Evolutionary conservation across 768 basidiomycete genomes (phyloP).

Genomic region (Tulasnella sp.): DNA sequence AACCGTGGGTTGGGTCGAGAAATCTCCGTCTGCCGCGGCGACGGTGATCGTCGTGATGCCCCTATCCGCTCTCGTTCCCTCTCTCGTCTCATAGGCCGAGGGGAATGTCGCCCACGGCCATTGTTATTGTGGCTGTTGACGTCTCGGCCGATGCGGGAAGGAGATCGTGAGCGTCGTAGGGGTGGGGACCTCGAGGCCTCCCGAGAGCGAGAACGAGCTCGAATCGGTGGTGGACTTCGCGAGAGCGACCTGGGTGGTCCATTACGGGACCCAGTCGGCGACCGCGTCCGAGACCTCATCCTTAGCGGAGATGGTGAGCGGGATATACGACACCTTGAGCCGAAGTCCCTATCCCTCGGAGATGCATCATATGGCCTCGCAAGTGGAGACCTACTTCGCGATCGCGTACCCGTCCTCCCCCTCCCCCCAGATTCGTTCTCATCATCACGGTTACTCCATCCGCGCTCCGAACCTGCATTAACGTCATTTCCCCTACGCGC

Average conservation of each 20-base stretch:
- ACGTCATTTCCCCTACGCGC: too few relatives aligned
- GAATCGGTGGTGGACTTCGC: not conserved
- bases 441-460: not conserved
- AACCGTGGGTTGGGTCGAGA: not conserved
- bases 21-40: not conserved
- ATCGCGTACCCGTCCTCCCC: not conserved
- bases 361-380: not conserved
- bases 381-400: not conserved
- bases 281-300: not conserved
- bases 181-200: not conserved
- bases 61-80: not conserved
- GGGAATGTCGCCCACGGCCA: not conserved
- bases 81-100: not conserved
- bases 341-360: not conserved
- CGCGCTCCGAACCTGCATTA: not conserved
- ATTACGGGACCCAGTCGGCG: not conserved
- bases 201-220: not conserved
- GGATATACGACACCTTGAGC: not conserved
- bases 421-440: not conserved
- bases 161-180: slow-evolving; percentile 7
- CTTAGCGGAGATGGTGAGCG: slow-evolving; percentile 4
- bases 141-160: slow-evolving; percentile 4
- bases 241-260: not conserved
- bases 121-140: not conserved
- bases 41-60: too few relatives aligned